Conservation (phyloP, 768 basidiomycete genomes). For the Suillus fuscotomentosus region DNA sequence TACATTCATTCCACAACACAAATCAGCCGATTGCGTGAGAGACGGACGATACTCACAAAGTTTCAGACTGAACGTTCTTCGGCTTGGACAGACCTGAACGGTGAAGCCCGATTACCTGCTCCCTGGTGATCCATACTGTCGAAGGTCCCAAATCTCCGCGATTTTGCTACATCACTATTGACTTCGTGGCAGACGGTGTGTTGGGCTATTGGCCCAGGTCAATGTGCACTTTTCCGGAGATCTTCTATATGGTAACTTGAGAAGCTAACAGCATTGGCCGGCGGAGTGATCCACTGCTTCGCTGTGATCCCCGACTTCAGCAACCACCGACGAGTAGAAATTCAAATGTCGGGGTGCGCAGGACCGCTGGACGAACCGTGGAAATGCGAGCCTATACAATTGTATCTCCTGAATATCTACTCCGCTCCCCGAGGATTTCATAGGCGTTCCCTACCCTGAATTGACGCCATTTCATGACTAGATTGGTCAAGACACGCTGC, state of each 20-base stretch:
- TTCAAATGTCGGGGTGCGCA: neutral
- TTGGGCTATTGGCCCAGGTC: neutral
- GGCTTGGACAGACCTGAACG: neutral
- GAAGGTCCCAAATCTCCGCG: neutral
- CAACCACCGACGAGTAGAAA: neutral
- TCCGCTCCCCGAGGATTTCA: neutral
- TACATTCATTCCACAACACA: neutral
- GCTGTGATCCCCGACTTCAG: neutral
- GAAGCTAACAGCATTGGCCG: neutral
- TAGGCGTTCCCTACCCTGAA: neutral
- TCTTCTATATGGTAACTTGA: constrained; percentile 10
- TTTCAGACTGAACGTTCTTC: neutral
- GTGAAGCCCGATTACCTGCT: neutral
- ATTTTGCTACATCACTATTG: neutral
- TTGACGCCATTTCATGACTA: neutral
- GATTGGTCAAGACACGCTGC: neutral
- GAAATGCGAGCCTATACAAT: neutral
- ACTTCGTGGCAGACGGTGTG: neutral
- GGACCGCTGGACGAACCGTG: neutral
- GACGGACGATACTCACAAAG: neutral
- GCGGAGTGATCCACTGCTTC: too few species aligned
- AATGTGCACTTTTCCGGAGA: neutral
- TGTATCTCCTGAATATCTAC: neutral
- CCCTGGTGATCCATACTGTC: neutral
- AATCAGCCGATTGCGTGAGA: constrained; percentile 1